phyloP scores from a whole-genome alignment of 2,329 filamentous ascomycete species.

The Penicillium frequentans region DNA sequence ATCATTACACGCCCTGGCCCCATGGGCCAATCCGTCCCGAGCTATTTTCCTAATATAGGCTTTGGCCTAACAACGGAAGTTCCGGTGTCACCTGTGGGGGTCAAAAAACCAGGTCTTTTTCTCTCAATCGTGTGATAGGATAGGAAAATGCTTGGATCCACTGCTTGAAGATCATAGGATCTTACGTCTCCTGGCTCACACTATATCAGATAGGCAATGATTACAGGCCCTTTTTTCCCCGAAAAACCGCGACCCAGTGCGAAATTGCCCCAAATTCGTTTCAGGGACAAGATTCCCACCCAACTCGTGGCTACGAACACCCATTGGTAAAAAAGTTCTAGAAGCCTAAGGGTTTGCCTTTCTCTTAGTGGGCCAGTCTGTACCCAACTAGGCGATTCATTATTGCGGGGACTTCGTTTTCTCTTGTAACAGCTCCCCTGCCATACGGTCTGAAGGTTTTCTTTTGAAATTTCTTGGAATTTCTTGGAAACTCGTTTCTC shows the following conservation, averaged over 20 bases:
- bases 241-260: slow-evolving; percentile 6
- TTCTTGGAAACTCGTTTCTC: slow-evolving; percentile 1
- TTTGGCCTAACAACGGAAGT: slow-evolving; percentile 13
- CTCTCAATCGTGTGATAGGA: slow-evolving; percentile 1
- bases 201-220: slow-evolving; percentile 15
- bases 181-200: slow-evolving; percentile 3
- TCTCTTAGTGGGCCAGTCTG: slow-evolving; percentile 8
- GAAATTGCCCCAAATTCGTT: slow-evolving; percentile 9
- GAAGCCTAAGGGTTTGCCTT: slow-evolving; percentile 13
- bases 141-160: slow-evolving; percentile 3
- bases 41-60: slow-evolving; percentile 12
- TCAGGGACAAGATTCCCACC: slow-evolving; percentile 7
- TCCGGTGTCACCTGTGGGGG: slow-evolving; percentile 25
- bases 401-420: slow-evolving; percentile 19
- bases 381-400: slow-evolving; percentile 19
- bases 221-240: slow-evolving; percentile 4
- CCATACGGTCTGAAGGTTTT: slow-evolving; percentile 9
- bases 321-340: slow-evolving; percentile 21
- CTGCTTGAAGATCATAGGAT: slow-evolving; percentile 22
- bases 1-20: slow-evolving; percentile 23
- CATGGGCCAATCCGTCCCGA: slow-evolving; percentile 15
- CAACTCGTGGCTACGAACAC: slow-evolving; percentile 6
- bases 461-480: slow-evolving; percentile 8
- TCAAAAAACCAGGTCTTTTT: slow-evolving; percentile 13
- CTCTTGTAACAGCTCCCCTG: slow-evolving; percentile 14